These are phyloP conservation scores for Brassica hybrid DNA, from an alignment of 441 rosid species.

Conservation along the genomic window DNA sequence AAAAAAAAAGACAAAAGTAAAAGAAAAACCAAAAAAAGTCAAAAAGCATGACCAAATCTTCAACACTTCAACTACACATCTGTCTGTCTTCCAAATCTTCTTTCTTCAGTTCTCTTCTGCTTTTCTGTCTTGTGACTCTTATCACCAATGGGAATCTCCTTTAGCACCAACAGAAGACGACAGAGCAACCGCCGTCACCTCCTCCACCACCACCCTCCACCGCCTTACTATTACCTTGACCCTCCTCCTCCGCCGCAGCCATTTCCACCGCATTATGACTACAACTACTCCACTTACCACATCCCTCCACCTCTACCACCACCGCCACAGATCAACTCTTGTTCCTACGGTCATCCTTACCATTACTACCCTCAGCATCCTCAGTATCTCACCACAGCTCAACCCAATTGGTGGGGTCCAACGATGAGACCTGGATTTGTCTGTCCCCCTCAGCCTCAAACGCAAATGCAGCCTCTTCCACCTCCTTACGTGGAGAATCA, in stretches of 20 bases:
- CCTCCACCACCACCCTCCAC: conserved; percentile 22
- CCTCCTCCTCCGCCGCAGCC: conserved; percentile 35
- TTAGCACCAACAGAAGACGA: conserved; percentile 64
- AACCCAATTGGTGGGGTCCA: conserved; percentile 61
- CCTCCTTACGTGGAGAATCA: conserved; percentile 79
- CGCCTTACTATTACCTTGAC: conserved; percentile 37
- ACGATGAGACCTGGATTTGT: conserved; percentile 40
- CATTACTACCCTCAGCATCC: conserved; percentile 54
- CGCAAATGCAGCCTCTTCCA: conserved; percentile 45
- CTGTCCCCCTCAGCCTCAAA: conserved; percentile 37
- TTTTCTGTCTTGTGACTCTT: conserved; percentile 22
- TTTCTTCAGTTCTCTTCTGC: conserved; percentile 31
- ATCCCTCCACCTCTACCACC: conserved; percentile 48
- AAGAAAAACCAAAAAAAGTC: not conserved
- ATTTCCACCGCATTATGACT: conserved; percentile 43
- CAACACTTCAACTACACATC: conserved; percentile 38
- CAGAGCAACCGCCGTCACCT: conserved; percentile 46
- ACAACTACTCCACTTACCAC: conserved; percentile 35
- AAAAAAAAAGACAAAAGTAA: not conserved
- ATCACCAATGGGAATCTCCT: conserved; percentile 71
- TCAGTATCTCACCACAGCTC: conserved; percentile 55
- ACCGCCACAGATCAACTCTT: conserved; percentile 52
- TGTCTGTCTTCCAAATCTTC: conserved; percentile 4
- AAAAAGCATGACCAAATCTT: conserved; percentile 33
- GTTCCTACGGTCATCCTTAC: conserved; percentile 55